A percentile compares a stretch with the other conserved stretches of the same genome.
Evolutionary conservation across 1,284 basidiomycete genomes (phyloP).

Genomic region (Moesziomyces sp.): DNA sequence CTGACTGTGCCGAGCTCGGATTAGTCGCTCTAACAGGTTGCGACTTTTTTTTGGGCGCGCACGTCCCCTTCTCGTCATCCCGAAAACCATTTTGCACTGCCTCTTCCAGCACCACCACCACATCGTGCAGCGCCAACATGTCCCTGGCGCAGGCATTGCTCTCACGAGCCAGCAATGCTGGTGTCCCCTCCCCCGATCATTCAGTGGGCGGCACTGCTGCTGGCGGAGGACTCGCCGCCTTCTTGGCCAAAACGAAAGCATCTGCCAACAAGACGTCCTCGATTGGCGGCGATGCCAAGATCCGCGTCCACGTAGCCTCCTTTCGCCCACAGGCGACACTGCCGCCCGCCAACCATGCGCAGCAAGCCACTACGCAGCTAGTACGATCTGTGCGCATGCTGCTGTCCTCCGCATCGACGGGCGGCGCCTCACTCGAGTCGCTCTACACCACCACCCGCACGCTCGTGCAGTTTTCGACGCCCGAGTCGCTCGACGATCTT

Average conservation of each 20-base stretch:
- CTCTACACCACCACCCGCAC: slow-evolving; percentile 40
- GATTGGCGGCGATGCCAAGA: background rate
- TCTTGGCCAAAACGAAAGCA: slow-evolving; percentile 24
- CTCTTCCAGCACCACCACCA: background rate
- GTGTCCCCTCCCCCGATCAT: slow-evolving; percentile 3
- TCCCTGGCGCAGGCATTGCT: slow-evolving; percentile 36
- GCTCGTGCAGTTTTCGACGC: slow-evolving; percentile 17
- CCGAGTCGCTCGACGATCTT: slow-evolving; percentile 24
- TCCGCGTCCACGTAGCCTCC: slow-evolving; percentile 15
- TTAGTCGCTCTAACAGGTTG: too few relatives aligned
- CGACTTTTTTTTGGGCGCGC: too few relatives aligned
- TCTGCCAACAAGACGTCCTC: background rate
- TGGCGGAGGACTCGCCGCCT: slow-evolving; percentile 34
- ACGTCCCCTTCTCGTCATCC: background rate
- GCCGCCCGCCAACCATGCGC: slow-evolving; percentile 31
- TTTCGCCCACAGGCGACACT: slow-evolving; percentile 18
- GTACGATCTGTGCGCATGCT: slow-evolving; percentile 39
- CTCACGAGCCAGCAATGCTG: slow-evolving; percentile 22
- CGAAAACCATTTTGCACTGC: background rate
- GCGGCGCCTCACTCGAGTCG: slow-evolving; percentile 23
- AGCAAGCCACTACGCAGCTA: slow-evolving; percentile 26
- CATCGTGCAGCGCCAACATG: slow-evolving; percentile 8
- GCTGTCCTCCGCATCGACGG: slow-evolving; percentile 14
- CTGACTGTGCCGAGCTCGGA: too few relatives aligned
- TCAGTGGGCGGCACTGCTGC: background rate